These are phyloP conservation scores for Globisporangium alternatum DNA, from an alignment of 352 stramenopile species.

Conservation along the genomic window DNA sequence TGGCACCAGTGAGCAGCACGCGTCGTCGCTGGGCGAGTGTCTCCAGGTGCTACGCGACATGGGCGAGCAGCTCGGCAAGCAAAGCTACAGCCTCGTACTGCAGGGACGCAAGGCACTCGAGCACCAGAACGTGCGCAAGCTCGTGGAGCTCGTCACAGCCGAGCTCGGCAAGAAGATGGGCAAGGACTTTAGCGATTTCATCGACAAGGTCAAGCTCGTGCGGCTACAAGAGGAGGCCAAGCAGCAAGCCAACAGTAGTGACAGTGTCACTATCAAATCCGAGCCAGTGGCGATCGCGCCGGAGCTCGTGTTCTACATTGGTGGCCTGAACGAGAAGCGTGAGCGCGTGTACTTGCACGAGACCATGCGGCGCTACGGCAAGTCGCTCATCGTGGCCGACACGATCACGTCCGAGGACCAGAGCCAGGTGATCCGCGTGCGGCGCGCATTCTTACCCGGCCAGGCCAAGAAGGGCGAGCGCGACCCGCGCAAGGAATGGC, in stretches of 20 bases:
- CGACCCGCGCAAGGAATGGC: constrained; percentile 63
- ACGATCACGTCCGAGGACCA: constrained; percentile 84
- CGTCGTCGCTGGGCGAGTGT: constrained; percentile 4
- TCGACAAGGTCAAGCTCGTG: constrained; percentile 47
- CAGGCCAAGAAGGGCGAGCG: constrained; percentile 47
- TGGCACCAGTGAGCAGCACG: not conserved
- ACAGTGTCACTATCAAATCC: not conserved
- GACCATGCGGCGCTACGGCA: constrained; percentile 81
- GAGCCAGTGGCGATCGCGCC: constrained; percentile 9
- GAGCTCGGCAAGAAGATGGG: constrained; percentile 68
- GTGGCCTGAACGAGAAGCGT: constrained; percentile 83
- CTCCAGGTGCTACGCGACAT: constrained; percentile 24
- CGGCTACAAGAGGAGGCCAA: constrained; percentile 30
- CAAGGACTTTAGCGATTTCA: constrained; percentile 71
- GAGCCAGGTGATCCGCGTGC: constrained; percentile 70
- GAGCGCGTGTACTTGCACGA: constrained; percentile 89
- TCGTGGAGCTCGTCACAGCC: constrained; percentile 45
- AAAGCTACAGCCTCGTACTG: constrained; percentile 13
- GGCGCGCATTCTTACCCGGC: constrained; percentile 31
- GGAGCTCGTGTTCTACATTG: constrained; percentile 66
- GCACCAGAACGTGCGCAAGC: constrained; percentile 39
- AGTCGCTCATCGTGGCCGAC: constrained; percentile 79
- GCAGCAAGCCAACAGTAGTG: not conserved
- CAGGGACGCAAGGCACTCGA: constrained; percentile 36
- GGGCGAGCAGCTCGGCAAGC: constrained; percentile 12